Evolutionary conservation across 768 basidiomycete species (phyloP).

Genomic region (Rhodotorula babjevae): DNA sequence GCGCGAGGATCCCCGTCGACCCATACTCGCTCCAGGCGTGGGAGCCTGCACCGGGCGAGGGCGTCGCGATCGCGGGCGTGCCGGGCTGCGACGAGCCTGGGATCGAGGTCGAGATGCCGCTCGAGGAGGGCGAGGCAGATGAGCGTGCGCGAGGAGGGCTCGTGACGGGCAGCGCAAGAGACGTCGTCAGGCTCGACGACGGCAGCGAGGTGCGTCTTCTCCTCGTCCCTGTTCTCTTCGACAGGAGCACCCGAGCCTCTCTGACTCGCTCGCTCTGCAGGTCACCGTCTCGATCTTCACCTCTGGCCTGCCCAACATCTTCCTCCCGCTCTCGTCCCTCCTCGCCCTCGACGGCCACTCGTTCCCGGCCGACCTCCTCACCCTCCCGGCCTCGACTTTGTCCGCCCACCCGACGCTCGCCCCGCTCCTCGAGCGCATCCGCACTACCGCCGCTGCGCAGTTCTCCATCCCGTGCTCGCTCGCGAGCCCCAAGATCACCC

Average conservation of each 20-base stretch:
- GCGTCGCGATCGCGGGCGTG: constrained; percentile 32
- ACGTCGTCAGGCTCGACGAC: constrained; percentile 17
- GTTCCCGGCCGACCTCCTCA: constrained; percentile 7
- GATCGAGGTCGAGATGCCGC: constrained; percentile 36
- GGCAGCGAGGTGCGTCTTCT: constrained; percentile 4
- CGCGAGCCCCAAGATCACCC: constrained; percentile 32
- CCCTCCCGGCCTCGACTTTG: constrained; percentile 7
- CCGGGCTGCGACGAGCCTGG: constrained; percentile 29
- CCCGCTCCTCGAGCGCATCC: constrained; percentile 21
- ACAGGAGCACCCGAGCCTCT: background rate
- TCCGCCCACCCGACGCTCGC: constrained; percentile 12
- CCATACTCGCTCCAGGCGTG: constrained; percentile 26
- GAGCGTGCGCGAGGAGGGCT: background rate
- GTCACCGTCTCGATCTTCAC: constrained; percentile 28
- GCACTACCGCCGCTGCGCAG: constrained; percentile 10
- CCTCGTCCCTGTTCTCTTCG: background rate
- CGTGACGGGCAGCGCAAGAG: constrained; percentile 14
- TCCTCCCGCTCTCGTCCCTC: constrained; percentile 25
- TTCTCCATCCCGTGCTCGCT: constrained; percentile 24
- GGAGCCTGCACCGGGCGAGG: constrained; percentile 21
- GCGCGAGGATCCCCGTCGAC: constrained; percentile 30
- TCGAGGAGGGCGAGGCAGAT: background rate
- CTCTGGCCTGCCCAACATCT: constrained; percentile 37
- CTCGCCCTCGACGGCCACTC: background rate
- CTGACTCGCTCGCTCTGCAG: background rate